Conservation (phyloP, 2,329 filamentous ascomycete genomes). For the Cercospora janseana region DNA sequence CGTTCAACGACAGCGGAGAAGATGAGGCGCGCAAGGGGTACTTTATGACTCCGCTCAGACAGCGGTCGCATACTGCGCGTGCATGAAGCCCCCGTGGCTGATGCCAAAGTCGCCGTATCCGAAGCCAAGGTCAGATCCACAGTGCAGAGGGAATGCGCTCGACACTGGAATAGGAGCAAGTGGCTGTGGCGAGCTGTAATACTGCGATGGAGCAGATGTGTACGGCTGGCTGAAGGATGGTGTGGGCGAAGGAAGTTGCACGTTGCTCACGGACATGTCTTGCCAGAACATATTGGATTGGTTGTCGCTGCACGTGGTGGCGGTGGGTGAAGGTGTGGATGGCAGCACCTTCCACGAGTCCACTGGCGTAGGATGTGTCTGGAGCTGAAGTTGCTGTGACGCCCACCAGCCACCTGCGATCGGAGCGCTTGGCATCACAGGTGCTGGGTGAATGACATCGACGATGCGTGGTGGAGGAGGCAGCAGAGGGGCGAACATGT, state of each 20-base stretch:
- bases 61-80: constrained; percentile 64
- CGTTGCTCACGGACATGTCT: constrained; percentile 70
- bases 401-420: constrained; percentile 77
- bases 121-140: constrained; percentile 63
- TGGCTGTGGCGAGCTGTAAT: constrained; percentile 76
- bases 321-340: constrained; percentile 74
- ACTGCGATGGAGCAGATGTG: constrained; percentile 56
- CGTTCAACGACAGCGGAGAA: constrained; percentile 31
- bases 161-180: constrained; percentile 76
- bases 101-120: constrained; percentile 79
- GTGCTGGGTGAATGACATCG: constrained; percentile 82
- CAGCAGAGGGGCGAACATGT: constrained; percentile 79
- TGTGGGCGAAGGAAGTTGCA: constrained; percentile 71
- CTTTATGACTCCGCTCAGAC: constrained; percentile 70
- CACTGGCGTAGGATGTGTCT: constrained; percentile 66
- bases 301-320: constrained; percentile 69
- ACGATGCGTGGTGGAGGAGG: constrained; percentile 85
- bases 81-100: constrained; percentile 80
- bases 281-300: constrained; percentile 73
- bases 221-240: constrained; percentile 77
- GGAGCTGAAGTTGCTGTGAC: constrained; percentile 60
- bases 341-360: constrained; percentile 89
- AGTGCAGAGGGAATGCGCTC: constrained; percentile 80
- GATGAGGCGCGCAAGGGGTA: constrained; percentile 24
- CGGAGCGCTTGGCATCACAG: constrained; percentile 73